These are phyloP conservation scores for Macrophomina tecta DNA, from an alignment of 2,329 filamentous ascomycete species.

Conservation along the genomic window DNA sequence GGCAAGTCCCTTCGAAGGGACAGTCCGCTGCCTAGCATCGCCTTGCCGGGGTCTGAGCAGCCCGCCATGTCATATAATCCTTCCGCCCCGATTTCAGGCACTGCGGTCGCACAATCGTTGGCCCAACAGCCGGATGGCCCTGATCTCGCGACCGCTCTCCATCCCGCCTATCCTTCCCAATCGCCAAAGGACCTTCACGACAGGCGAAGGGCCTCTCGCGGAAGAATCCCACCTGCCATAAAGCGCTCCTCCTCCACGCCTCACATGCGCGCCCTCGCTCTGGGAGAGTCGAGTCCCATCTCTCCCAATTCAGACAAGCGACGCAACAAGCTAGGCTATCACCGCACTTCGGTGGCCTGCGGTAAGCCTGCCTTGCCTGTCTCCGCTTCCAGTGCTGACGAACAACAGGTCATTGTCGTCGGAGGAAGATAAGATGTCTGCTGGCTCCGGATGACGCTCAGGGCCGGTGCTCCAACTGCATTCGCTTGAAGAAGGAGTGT, in stretches of 20 bases:
- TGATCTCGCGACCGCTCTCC: constrained; percentile 5
- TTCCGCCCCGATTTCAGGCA: constrained; percentile 37
- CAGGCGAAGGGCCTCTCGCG: constrained; percentile 47
- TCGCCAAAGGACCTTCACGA: constrained; percentile 40
- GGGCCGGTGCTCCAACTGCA: constrained; percentile 88
- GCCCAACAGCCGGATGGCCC: constrained; percentile 22
- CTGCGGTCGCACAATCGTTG: constrained; percentile 32
- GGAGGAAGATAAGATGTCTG: constrained; percentile 92
- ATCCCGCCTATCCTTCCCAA: constrained; percentile 12
- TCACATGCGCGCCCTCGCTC: constrained; percentile 51
- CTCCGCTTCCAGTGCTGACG: constrained; percentile 6
- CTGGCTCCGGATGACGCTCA: constrained; percentile 74
- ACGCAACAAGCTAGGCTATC: constrained; percentile 93
- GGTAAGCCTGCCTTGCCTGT: constrained; percentile 66
- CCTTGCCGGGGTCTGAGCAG: constrained; percentile 11
- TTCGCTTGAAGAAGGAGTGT: constrained; percentile 92
- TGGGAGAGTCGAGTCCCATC: constrained; percentile 48
- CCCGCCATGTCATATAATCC: constrained; percentile 45
- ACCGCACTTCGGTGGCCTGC: constrained; percentile 93
- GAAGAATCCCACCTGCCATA: constrained; percentile 47
- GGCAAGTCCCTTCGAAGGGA: constrained; percentile 45
- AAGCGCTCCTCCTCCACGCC: constrained; percentile 55
- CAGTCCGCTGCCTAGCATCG: constrained; percentile 40
- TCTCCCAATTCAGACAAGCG: constrained; percentile 66
- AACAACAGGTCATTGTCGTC: constrained; percentile 79